Evolutionary conservation across 768 basidiomycete genomes (phyloP).

Genomic region (Leccinum sublutescens): DNA sequence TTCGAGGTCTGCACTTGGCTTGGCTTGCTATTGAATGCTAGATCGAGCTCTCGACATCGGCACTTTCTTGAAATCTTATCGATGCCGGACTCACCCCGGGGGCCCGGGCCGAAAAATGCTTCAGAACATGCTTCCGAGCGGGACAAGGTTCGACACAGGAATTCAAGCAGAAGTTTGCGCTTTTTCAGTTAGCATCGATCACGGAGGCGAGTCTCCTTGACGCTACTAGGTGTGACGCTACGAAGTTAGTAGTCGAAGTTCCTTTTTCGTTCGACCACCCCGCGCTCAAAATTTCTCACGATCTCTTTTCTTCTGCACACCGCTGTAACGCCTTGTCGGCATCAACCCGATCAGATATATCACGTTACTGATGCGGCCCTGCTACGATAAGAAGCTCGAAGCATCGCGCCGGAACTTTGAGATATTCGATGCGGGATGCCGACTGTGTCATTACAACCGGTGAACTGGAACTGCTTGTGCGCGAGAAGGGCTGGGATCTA

Average conservation of each 20-base stretch:
- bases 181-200: too few species aligned
- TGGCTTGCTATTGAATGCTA: not conserved
- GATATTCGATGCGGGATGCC: constrained; percentile 82
- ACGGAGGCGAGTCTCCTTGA: not conserved
- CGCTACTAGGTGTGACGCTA: too few species aligned
- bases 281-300: too few species aligned
- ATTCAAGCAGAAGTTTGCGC: too few species aligned
- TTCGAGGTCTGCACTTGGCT: not conserved
- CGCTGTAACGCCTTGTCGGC: too few species aligned
- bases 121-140: not conserved
- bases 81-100: not conserved
- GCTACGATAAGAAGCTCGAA: constrained; percentile 99
- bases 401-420: constrained; percentile 90
- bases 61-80: not conserved
- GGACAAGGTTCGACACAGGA: not conserved
- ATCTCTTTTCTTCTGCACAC: too few species aligned
- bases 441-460: constrained; percentile 98
- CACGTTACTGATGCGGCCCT: constrained; percentile 87
- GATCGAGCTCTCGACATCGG: not conserved
- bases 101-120: not conserved
- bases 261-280: too few species aligned
- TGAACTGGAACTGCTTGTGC: constrained; percentile 84
- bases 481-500: constrained; percentile 50
- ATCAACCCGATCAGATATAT: constrained; percentile 67
- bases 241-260: too few species aligned